These are phyloP conservation scores for Coleophoma crateriformis DNA, from an alignment of 2,329 filamentous ascomycete species.

Conservation along the genomic window DNA sequence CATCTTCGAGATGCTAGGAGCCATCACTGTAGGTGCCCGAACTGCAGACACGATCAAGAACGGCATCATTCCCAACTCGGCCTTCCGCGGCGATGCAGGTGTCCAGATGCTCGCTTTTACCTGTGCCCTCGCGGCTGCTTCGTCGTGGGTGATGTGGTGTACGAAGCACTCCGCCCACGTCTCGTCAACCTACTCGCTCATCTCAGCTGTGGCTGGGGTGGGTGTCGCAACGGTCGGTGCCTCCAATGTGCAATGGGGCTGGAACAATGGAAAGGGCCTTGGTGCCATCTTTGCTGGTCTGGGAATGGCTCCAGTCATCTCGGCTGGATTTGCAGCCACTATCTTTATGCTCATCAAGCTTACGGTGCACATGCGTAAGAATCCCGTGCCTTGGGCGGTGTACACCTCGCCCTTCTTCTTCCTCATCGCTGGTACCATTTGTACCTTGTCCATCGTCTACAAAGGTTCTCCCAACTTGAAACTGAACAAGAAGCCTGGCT, in stretches of 20 bases:
- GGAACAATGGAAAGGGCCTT: slow-evolving; percentile 62
- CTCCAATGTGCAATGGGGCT: slow-evolving; percentile 60
- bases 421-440: slow-evolving; percentile 68
- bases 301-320: slow-evolving; percentile 64
- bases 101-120: slow-evolving; percentile 66
- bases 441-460: slow-evolving; percentile 74
- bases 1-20: slow-evolving; percentile 64
- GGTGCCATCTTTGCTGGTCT: slow-evolving; percentile 69
- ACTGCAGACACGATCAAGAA: slow-evolving; percentile 78
- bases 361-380: slow-evolving; percentile 64
- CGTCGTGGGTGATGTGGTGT: slow-evolving; percentile 76
- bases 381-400: slow-evolving; percentile 68
- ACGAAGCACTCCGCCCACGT: slow-evolving; percentile 68
- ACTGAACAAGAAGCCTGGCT: slow-evolving; percentile 59
- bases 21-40: slow-evolving; percentile 60
- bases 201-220: slow-evolving; percentile 64
- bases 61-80: slow-evolving; percentile 57
- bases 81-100: slow-evolving; percentile 55
- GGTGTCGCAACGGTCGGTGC: slow-evolving; percentile 63
- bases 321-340: slow-evolving; percentile 56
- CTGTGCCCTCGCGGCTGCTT: slow-evolving; percentile 58
- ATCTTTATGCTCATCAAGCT: slow-evolving; percentile 72
- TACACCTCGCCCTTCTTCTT: slow-evolving; percentile 73
- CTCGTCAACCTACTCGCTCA: slow-evolving; percentile 66
- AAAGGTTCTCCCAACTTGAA: slow-evolving; percentile 69